Evolutionary conservation across 495 filamentous ascomycete genomes (phyloP), one percentile per base, ranked within the genome.

Genomic region (Penicillium atrosanguineum): DNA sequence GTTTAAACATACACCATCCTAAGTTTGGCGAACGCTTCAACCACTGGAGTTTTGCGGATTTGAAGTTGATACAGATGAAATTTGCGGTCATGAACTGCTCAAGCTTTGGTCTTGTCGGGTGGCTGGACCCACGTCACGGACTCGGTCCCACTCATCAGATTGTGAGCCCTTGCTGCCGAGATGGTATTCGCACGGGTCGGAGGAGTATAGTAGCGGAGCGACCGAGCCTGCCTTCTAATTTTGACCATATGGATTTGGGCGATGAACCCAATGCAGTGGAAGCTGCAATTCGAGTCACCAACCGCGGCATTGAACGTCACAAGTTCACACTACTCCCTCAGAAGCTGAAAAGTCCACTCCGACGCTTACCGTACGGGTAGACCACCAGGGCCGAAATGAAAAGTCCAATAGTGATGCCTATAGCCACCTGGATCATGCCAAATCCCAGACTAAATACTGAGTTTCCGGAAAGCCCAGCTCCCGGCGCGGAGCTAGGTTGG

Each of bases 341-440:
- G 61, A 95, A 93, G 59, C 85, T 89, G 59, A 94, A 95, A 54
- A 95, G 67, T 8, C 90, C 91, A 68, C 87, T 90, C 56, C 90
- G 81, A 60, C 83, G 83, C 73, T 95, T 96, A 7, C 91, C 90
- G 55, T 91, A 79, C 6, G 91, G 91, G 79, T 96, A 96, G 11
- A 96, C 84, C 44, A 94, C 69, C 55, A 95, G 63, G 7, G 88
- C 88, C 38, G 88, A 88, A 51, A 93, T 70, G 61, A 94, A 95
- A 52, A 96, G 68, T 1, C 91, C 91, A 14, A 95, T 88, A 5
- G 89, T 91, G 61, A 95, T 94, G 25, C 89, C 91, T 67, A 95
- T 93, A 3, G 91, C 91, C 12, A 96, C 84, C 63, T 96, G 88
- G 50, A 95, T 85, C 70, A 73, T 73, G 2, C 70, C 69, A 53